Conservation (phyloP, 345 rosid species). For the Brassica nigra region DNA sequence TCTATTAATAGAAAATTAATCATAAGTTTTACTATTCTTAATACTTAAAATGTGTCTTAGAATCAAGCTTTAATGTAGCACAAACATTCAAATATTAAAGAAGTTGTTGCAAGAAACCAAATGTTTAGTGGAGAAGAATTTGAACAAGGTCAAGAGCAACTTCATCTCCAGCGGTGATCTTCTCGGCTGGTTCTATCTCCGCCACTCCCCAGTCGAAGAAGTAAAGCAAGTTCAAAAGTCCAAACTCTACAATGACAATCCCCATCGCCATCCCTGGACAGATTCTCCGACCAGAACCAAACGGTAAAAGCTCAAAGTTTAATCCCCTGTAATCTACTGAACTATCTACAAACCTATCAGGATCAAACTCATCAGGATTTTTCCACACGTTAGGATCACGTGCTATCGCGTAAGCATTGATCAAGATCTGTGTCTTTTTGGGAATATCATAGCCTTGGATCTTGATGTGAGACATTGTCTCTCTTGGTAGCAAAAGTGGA, state of each 20-base stretch:
- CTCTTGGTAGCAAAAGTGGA: constrained; percentile 50
- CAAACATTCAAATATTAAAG: neutral
- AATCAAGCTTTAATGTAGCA: neutral
- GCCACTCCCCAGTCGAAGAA: constrained; percentile 24
- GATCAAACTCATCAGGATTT: constrained; percentile 29
- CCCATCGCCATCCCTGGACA: constrained; percentile 44
- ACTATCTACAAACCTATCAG: constrained; percentile 22
- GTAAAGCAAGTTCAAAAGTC: constrained; percentile 18
- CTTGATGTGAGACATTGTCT: constrained; percentile 40
- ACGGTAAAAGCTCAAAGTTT: constrained; percentile 32
- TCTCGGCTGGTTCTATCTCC: neutral
- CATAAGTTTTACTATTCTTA: neutral
- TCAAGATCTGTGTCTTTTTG: constrained; percentile 38
- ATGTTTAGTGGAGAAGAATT: constrained; percentile 9
- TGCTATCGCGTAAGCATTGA: constrained; percentile 54
- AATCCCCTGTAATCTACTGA: constrained; percentile 14
- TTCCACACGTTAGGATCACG: constrained; percentile 50
- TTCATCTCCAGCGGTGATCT: neutral
- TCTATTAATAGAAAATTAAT: too few relatives aligned
- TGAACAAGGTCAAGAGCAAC: constrained; percentile 26
- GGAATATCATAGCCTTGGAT: constrained; percentile 46
- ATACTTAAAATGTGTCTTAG: neutral
- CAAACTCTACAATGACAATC: neutral
- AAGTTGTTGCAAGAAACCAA: neutral
- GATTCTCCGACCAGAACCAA: constrained; percentile 32